Conservation (phyloP, 305 asterid species). For the Lippia alba region DNA sequence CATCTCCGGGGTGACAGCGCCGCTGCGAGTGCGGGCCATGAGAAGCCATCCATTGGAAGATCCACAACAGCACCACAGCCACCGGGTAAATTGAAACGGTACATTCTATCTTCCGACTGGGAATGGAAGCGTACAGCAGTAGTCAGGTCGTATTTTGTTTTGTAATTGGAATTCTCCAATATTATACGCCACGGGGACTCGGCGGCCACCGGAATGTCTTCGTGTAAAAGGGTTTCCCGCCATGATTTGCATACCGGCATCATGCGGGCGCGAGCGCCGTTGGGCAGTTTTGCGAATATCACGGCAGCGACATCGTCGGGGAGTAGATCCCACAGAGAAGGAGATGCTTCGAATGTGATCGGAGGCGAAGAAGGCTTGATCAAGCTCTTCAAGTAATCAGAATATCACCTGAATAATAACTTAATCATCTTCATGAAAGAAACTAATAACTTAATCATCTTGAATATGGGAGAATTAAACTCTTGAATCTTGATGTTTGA, state of each 20-base stretch:
- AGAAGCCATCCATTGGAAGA: constrained; percentile 29
- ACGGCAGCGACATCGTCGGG: neutral
- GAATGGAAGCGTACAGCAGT: neutral
- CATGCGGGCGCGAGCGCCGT: constrained; percentile 19
- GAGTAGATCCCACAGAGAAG: neutral
- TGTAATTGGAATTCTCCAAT: neutral
- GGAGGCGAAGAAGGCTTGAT: too few relatives aligned
- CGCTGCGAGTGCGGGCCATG: too few relatives aligned
- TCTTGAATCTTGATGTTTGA: too few relatives aligned
- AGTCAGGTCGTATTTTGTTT: neutral
- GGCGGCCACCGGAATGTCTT: neutral
- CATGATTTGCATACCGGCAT: constrained; percentile 24
- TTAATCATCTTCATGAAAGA: too few relatives aligned
- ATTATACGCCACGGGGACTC: constrained; percentile 27
- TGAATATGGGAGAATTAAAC: too few relatives aligned
- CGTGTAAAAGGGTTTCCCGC: neutral
- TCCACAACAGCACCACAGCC: constrained; percentile 20
- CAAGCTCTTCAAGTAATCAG: too few relatives aligned
- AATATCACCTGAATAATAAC: too few relatives aligned
- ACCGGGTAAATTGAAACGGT: constrained; percentile 14
- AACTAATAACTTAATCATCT: too few relatives aligned
- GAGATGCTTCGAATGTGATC: too few relatives aligned
- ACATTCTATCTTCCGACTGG: constrained; percentile 1
- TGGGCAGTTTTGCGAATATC: neutral
- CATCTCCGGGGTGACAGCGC: too few relatives aligned